These are phyloP conservation scores for Thielaviopsis ethacetica DNA, from an alignment of 2,329 filamentous ascomycete species.

Conservation along the genomic window DNA sequence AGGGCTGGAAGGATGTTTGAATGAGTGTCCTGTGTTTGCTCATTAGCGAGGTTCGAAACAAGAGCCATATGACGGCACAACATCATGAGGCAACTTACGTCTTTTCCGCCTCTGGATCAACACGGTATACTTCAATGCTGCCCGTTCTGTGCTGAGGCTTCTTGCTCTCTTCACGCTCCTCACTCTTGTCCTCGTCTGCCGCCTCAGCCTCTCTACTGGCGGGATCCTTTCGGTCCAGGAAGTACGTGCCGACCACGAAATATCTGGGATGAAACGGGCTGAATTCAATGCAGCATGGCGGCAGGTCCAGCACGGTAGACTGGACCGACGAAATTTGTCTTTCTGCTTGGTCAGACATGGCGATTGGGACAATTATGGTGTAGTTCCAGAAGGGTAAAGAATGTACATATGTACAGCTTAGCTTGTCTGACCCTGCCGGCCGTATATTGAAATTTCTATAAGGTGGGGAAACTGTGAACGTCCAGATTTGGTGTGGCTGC, in stretches of 20 bases:
- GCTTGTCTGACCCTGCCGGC: no score
- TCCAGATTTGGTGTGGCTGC: no score
- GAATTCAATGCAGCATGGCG: slow-evolving; percentile 66
- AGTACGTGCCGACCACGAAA: slow-evolving; percentile 75
- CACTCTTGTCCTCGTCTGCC: slow-evolving; percentile 14
- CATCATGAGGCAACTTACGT: slow-evolving; percentile 4
- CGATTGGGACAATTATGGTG: not conserved
- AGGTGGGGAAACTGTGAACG: no score
- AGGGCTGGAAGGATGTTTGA: slow-evolving; percentile 46
- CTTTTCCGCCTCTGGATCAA: slow-evolving; percentile 2
- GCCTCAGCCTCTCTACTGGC: slow-evolving; percentile 12
- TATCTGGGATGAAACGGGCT: slow-evolving; percentile 44
- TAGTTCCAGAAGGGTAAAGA: no score
- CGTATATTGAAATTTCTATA: no score
- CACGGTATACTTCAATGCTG: slow-evolving; percentile 45
- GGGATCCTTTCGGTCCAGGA: slow-evolving; percentile 38
- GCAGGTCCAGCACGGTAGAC: slow-evolving; percentile 43
- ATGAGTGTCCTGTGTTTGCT: slow-evolving; percentile 29
- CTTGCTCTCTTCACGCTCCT: slow-evolving; percentile 16
- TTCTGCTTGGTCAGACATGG: not conserved
- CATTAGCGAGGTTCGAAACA: slow-evolving; percentile 2
- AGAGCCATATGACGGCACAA: no score
- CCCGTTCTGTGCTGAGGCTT: slow-evolving; percentile 51
- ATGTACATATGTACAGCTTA: no score
- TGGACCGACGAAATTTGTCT: slow-evolving; percentile 24